A percentile compares a stretch with the other conserved stretches of the same genome.
Evolutionary conservation across 768 basidiomycete species (phyloP).

Genomic region (Naematelia aurantialba): DNA sequence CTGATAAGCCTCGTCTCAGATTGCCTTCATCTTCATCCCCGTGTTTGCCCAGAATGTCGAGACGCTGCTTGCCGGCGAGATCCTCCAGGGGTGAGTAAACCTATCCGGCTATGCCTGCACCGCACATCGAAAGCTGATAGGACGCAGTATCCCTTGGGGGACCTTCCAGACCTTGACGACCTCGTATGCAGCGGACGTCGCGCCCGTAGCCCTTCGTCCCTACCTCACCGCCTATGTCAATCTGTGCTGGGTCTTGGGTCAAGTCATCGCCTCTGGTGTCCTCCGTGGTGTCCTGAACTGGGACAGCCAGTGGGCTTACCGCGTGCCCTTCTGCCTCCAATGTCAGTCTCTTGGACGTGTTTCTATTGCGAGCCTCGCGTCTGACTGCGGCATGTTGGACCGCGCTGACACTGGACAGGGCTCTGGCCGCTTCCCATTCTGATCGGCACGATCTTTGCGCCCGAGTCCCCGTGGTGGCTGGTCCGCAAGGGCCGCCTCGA

Average conservation of each 20-base stretch:
- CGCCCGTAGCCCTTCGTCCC: conserved; percentile 37
- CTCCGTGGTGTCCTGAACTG: conserved; percentile 6
- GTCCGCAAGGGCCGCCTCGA: conserved; percentile 34
- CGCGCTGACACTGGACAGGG: conserved; percentile 3
- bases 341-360: conserved; percentile 1
- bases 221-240: conserved; percentile 38
- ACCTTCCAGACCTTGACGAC: conserved; percentile 48
- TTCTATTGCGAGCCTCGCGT: no score
- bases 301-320: conserved; percentile 9
- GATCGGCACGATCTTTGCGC: conserved; percentile 28
- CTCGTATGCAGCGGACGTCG: conserved; percentile 49
- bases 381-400: not conserved
- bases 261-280: conserved; percentile 32
- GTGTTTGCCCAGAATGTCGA: conserved; percentile 35
- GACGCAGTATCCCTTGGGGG: conserved; percentile 48
- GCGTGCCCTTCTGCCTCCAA: conserved; percentile 11
- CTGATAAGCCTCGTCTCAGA: conserved; percentile 21
- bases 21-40: conserved; percentile 34
- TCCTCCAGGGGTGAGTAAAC: conserved; percentile 16
- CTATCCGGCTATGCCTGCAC: not conserved
- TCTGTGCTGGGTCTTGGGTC: conserved; percentile 35
- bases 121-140: not conserved
- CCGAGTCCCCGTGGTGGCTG: conserved; percentile 46
- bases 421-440: conserved; percentile 24
- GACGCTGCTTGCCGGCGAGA: conserved; percentile 36